Percentiles rank a stretch among this genome's conserved stretches.
These are phyloP conservation scores for Stereocaulon alpinum DNA, from an alignment of 495 filamentous ascomycete genomes.

Conservation along the genomic window DNA sequence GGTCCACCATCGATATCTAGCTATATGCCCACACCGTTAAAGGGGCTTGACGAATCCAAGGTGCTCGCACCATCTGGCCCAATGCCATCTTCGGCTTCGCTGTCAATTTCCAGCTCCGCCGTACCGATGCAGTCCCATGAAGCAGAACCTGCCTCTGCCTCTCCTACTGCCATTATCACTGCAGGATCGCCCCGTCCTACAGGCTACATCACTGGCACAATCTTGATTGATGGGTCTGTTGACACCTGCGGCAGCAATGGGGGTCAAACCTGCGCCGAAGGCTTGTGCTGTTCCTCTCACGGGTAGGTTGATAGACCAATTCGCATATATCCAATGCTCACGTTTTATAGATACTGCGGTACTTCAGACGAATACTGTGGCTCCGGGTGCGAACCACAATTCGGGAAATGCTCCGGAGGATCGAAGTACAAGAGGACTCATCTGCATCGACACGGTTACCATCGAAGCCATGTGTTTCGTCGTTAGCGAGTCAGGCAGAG, in stretches of 20 bases:
- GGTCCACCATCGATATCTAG: slow-evolving; percentile 41
- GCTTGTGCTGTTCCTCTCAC: slow-evolving; percentile 22
- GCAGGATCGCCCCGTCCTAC: no score
- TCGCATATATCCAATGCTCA: neutral
- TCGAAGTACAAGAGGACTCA: slow-evolving; percentile 14
- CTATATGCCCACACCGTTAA: slow-evolving; percentile 35
- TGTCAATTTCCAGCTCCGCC: neutral
- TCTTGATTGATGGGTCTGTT: slow-evolving; percentile 10
- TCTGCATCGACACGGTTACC: neutral
- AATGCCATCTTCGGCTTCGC: slow-evolving; percentile 1
- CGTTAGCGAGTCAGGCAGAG: neutral
- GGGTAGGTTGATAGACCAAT: slow-evolving; percentile 9
- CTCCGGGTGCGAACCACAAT: slow-evolving; percentile 31
- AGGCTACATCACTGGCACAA: neutral
- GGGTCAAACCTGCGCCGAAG: slow-evolving; percentile 18
- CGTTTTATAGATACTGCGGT: slow-evolving; percentile 28
- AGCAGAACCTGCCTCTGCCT: slow-evolving; percentile 5
- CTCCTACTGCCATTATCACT: neutral
- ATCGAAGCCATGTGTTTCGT: slow-evolving; percentile 1
- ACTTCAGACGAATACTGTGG: slow-evolving; percentile 32
- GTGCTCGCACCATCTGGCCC: slow-evolving; percentile 8
- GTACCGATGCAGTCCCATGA: neutral
- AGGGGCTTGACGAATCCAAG: slow-evolving; percentile 5
- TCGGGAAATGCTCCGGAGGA: slow-evolving; percentile 25
- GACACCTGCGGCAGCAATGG: slow-evolving; percentile 22